These are phyloP conservation scores for Metrosideros polymorpha DNA, from an alignment of 441 rosid genomes.

Conservation along the genomic window DNA sequence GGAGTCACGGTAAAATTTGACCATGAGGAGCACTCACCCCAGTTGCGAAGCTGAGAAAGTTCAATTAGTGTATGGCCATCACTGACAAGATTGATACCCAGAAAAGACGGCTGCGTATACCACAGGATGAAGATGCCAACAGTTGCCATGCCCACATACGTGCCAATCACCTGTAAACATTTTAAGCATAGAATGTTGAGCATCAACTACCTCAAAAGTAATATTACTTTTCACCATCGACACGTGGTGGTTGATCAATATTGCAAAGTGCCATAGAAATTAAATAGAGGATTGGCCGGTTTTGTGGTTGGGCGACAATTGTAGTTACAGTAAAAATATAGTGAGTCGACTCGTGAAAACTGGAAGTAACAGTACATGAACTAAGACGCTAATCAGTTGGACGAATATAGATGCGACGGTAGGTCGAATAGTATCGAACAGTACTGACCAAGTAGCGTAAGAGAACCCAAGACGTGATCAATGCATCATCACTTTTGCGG, in stretches of 20 bases:
- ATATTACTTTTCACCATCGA: background rate
- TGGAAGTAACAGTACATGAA: background rate
- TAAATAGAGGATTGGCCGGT: background rate
- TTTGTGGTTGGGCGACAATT: background rate
- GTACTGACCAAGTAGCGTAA: conserved; percentile 58
- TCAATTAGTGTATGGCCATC: conserved; percentile 75
- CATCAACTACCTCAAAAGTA: background rate
- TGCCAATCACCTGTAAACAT: conserved; percentile 53
- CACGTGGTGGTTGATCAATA: background rate
- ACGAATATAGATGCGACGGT: background rate
- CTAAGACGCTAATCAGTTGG: background rate
- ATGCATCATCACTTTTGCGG: conserved; percentile 65
- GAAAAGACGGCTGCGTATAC: conserved; percentile 74
- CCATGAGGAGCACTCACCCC: conserved; percentile 78
- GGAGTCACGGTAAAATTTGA: conserved; percentile 60
- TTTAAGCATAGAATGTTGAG: background rate
- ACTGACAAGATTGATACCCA: conserved; percentile 53
- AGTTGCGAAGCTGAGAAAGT: conserved; percentile 59
- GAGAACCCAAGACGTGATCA: conserved; percentile 65
- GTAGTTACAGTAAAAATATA: background rate
- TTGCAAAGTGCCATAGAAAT: background rate
- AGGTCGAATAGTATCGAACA: background rate
- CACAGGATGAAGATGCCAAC: conserved; percentile 79
- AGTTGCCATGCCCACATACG: conserved; percentile 85
- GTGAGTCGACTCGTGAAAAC: background rate